Base-by-base conservation (phyloP, 202 grass and related monocot species). In the Panicum virgatum region DNA sequence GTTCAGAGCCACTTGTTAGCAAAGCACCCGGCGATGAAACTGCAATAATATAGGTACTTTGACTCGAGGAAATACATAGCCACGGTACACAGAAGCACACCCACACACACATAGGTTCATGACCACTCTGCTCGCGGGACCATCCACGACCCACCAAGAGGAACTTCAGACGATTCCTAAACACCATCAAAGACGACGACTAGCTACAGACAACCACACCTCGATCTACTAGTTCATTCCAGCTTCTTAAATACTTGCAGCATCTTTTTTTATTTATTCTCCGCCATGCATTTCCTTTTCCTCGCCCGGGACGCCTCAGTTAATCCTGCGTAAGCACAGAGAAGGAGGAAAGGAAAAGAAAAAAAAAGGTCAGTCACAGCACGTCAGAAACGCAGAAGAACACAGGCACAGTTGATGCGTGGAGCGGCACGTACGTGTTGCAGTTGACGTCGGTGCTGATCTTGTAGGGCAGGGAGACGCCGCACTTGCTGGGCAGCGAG, bases 371-470 rank as follows among this genome's bases (percentile, higher is more conserved):
- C 13, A 39, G 4, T 51, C 13, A 39, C 3, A 43, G 10, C 75
- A 56, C 27, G 51, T 73, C 39, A 37, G 9, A 20, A 82, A 27
- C 5, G 6, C n/a, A 9, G 7, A 32, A 3, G 32, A 32, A 3
- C 2, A 30, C 30, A 3, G 30, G 30, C n/a, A n/a, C n/a, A n/a
- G n/a, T n/a, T n/a, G n/a, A n/a, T n/a, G n/a, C n/a, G n/a, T n/a
- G n/a, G n/a, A n/a, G n/a, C 5, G 3, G 57, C 15, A 18, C 86
- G 72, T 82, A 97, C 94, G 89, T 66, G 75, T 59, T 58, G 84
- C 94, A 97, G 89, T 97, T 71, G 20, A 88, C 88, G 60, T 22
- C 66, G 71, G 86, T 18, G 79, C 82, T 89, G 84, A 97, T 83
- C 56, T 82, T 88, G 64, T 93, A 97, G 3, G 91, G 91, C 36